phyloP scores from a whole-genome alignment of 805 yeast genomes.

The Saccharomycopsis sp. region DNA sequence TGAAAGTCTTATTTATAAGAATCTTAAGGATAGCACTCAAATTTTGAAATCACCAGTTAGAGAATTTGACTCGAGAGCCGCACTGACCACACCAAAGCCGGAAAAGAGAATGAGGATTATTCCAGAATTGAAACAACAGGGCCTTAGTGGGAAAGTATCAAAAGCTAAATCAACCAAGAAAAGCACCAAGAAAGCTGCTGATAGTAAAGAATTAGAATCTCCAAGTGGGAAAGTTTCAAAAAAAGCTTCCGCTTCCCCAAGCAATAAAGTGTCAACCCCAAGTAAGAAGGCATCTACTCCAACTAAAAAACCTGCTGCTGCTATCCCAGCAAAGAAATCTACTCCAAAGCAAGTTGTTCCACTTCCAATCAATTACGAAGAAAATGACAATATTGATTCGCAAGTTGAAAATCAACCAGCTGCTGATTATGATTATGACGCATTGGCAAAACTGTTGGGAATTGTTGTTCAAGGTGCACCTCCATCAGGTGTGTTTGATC shows the following conservation, averaged over 20 bases:
- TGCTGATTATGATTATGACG: constrained; percentile 9
- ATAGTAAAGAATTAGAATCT: background rate
- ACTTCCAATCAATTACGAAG: background rate
- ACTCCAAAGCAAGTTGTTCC: constrained; percentile 3
- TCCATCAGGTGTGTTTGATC: constrained; percentile 12
- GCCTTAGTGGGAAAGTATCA: too few relatives aligned
- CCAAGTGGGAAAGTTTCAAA: too few relatives aligned
- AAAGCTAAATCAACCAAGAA: background rate
- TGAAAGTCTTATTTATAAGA: constrained; percentile 11
- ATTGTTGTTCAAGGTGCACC: constrained; percentile 14
- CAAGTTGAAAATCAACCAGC: background rate
- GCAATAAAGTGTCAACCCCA: background rate
- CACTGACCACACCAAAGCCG: background rate
- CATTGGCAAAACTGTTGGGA: constrained; percentile 16
- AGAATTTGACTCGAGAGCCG: background rate
- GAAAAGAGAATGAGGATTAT: background rate
- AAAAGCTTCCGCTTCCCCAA: background rate
- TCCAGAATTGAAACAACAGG: background rate
- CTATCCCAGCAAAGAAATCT: background rate
- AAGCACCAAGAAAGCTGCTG: background rate
- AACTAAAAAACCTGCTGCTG: background rate
- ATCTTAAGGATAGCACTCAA: constrained; percentile 19
- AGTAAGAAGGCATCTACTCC: background rate
- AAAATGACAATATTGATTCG: background rate
- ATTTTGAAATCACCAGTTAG: constrained; percentile 18